Base-by-base conservation (phyloP, 169 alveolate genomes). In the Cryptosporidium tyzzeri region DNA sequence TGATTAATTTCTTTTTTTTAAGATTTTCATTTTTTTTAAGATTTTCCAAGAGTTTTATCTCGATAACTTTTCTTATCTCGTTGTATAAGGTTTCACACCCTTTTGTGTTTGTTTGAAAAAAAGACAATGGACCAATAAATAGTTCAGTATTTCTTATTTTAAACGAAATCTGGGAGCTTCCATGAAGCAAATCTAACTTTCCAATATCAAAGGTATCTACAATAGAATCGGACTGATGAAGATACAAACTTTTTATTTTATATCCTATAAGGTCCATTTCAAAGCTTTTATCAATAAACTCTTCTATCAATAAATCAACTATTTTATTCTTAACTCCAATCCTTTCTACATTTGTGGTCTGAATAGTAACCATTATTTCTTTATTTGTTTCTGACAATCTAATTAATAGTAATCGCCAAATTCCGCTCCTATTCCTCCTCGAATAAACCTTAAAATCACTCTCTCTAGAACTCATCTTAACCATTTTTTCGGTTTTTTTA, bases 61-160 rank as follows among this genome's bases (percentile, higher is more conserved):
- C 51, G 14, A 80, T 70, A 29, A 80, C 14, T 31, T 62, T 53
- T 80, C 59, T 80, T 14, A 80, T 80, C 16, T 23, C 67, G 3
- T 58, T 50, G 45, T 73, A 85, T 70, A 91, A 70, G 23, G 53
- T 58, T 39, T 67, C 86, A 69, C 92, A 85, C 0, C 92, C 86
- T 26, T 39, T 70, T 21, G 92, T 85, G 50, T 91, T 91, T n/a
- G 93, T 91, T 86, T 91, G 93, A 37, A 74, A 85, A 74, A 85
- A 85, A 18, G 92, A 45, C 8, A 70, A 59, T 41, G 92, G 92
- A 9, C 86, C 92, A 18, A 85, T 62, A 14, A 39, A 62, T n/a
- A 80, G 26, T n/a, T 59, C 37, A 18, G 80, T 61, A 26, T 80
- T 80, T 29, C 50, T 44, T 62, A 80, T 80, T 10, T 45, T 62